These are phyloP conservation scores for Phyllostachys edulis DNA, from an alignment of 176 grass and related monocot genomes.

Conservation along the genomic window DNA sequence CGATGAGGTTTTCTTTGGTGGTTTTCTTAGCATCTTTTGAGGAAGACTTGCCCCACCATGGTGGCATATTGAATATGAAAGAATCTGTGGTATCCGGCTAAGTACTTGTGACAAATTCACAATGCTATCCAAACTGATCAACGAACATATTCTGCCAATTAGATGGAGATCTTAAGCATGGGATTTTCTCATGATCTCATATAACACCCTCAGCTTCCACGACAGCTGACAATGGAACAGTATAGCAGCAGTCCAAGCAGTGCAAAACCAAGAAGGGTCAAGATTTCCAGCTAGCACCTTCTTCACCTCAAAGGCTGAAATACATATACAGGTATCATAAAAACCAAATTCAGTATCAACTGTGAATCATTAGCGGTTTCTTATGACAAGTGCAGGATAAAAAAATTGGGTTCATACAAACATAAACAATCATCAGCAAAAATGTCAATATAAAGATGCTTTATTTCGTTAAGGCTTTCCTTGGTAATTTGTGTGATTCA, in stretches of 20 bases:
- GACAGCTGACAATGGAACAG: slow-evolving; percentile 3
- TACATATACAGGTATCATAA: slow-evolving; percentile 1
- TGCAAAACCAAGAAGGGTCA: slow-evolving; percentile 5
- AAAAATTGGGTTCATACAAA: neutral
- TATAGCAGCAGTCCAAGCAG: slow-evolving; percentile 4
- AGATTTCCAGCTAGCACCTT: slow-evolving; percentile 31
- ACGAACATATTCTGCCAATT: slow-evolving; percentile 42
- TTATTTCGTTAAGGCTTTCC: neutral
- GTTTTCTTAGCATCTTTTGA: slow-evolving; percentile 95
- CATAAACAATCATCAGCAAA: neutral
- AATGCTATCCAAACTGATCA: slow-evolving; percentile 28
- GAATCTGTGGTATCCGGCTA: slow-evolving; percentile 12
- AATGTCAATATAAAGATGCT: neutral
- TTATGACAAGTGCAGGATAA: neutral
- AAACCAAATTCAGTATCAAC: neutral
- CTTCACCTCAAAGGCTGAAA: slow-evolving; percentile 35
- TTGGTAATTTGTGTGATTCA: neutral
- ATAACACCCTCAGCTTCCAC: slow-evolving; percentile 22
- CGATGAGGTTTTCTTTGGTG: slow-evolving; percentile 87
- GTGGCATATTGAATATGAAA: slow-evolving; percentile 65
- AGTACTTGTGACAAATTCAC: neutral
- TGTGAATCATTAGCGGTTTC: neutral
- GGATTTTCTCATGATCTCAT: slow-evolving; percentile 18
- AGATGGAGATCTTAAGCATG: slow-evolving; percentile 15
- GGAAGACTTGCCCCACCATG: slow-evolving; percentile 84